Conservation (phyloP, 805 yeast species). For the Jamesozyma rosinii region DNA sequence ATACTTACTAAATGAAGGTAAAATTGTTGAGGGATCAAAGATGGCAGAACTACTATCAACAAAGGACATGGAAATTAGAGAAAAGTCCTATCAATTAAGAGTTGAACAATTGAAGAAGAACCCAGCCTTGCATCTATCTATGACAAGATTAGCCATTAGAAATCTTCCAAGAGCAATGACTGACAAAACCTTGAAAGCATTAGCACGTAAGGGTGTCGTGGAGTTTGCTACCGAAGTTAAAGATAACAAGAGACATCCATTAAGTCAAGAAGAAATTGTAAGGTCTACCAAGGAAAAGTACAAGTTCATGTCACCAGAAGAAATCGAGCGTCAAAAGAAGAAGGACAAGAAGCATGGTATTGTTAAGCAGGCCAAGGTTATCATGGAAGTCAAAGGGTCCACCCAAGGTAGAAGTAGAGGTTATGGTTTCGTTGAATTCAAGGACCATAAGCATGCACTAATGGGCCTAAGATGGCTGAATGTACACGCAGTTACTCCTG, state of each 20-base stretch:
- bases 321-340: conserved; percentile 35
- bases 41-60: conserved; percentile 59
- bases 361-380: conserved; percentile 86
- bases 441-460: conserved; percentile 84
- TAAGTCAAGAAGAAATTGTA: conserved; percentile 77
- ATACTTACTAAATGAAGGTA: conserved; percentile 86
- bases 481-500: conserved; percentile 71
- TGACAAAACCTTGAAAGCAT: conserved; percentile 76
- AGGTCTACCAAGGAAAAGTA: conserved; percentile 67
- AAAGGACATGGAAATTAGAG: conserved; percentile 78
- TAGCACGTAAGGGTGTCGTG: conserved; percentile 91
- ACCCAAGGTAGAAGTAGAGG: conserved; percentile 89
- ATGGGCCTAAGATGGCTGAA: conserved; percentile 97
- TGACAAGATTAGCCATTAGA: conserved; percentile 90
- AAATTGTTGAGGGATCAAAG: conserved; percentile 72
- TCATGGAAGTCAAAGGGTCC: conserved; percentile 83
- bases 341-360: conserved; percentile 77
- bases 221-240: conserved; percentile 87
- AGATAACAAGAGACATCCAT: conserved; percentile 63
- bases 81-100: conserved; percentile 75
- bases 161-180: conserved; percentile 90
- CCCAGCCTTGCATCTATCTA: conserved; percentile 83
- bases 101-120: conserved; percentile 85
- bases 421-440: conserved; percentile 87
- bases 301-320: conserved; percentile 33